phyloP scores from a whole-genome alignment of 2,329 filamentous ascomycete genomes.

The Botrytis pseudocinerea region DNA sequence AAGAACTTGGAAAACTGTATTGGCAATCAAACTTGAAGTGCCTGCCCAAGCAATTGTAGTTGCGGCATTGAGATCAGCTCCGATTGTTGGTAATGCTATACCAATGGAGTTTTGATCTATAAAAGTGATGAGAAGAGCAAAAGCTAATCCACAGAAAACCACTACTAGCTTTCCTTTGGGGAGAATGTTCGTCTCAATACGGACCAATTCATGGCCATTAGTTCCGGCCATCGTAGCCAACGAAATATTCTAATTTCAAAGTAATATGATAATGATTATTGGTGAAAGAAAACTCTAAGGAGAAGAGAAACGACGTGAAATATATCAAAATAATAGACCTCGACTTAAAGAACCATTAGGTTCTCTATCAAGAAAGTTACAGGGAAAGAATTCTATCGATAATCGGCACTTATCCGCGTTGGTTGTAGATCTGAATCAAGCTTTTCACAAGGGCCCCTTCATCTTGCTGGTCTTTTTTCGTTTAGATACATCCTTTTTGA shows the following conservation, averaged over 20 bases:
- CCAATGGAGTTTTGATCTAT: constrained; percentile 43
- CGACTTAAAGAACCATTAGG: constrained; percentile 11
- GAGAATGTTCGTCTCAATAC: constrained; percentile 57
- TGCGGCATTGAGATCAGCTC: constrained; percentile 46
- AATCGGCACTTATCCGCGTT: constrained; percentile 16
- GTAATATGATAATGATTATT: not conserved
- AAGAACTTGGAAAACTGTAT: constrained; percentile 64
- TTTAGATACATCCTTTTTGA: constrained; percentile 3
- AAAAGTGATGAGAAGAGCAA: constrained; percentile 55
- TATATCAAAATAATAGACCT: constrained; percentile 1
- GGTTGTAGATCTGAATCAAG: not conserved
- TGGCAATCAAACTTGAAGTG: constrained; percentile 54
- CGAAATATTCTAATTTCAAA: not conserved
- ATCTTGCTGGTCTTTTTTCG: constrained; percentile 1
- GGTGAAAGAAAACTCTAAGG: not conserved
- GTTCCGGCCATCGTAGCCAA: constrained; percentile 26
- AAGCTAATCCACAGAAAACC: constrained; percentile 54
- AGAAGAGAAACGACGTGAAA: not conserved
- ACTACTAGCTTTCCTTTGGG: constrained; percentile 51
- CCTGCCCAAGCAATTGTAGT: constrained; percentile 58
- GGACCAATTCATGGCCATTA: constrained; percentile 33
- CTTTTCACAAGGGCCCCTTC: constrained; percentile 6
- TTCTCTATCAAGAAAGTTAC: not conserved
- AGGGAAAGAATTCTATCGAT: constrained; percentile 4
- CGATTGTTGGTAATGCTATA: constrained; percentile 53